Base-by-base conservation (phyloP, 2,329 filamentous ascomycete species). In the Orbilia oligospora region DNA sequence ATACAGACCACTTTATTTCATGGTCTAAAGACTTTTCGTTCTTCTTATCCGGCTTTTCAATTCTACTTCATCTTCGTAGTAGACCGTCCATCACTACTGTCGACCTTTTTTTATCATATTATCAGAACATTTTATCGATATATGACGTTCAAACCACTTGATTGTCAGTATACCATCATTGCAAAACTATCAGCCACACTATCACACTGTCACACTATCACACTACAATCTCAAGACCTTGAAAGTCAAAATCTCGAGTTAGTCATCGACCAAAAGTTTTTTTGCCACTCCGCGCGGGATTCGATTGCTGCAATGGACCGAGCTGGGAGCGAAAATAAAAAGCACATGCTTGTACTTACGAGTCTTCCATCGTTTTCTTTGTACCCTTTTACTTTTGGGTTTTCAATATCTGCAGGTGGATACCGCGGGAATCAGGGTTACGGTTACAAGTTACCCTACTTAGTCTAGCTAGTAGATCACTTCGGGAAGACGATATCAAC, bases 221-320 rank as follows among this genome's bases (percentile, higher is more conserved):
- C 36, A 61, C 68, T 16, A 71, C 22, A 53, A 48, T 24, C 22
- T 77, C 38, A 30, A 66, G 64, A 49, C 33, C 12, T 41, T n/a
- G 6, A 5, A 33, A 16, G 49, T 44, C 36, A 24, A 33, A 16
- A 27, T 30, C 56, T 44, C 36, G 5, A 30, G 27, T 20, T 44
- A 20, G 24, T 20, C 53, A 22, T 30, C 22, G 4, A 46, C 33
- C 9, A 58, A 71, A 77, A 64, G 41, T 77, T 51, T 24, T 24
- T 16, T 51, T 67, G 58, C 48, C 66, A 67, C 70, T 67, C 70
- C 38, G 44, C 51, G 73, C 66, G 56, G 67, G 67, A 71, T 63
- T 56, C 58, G 72, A 73, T 36, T 53, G 46, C 51, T 67, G 53
- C 49, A 55, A 71, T 71, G 38, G 58, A 63, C 49, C 73, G 67